These are phyloP conservation scores for Pelargonium nanum DNA, from an alignment of 345 rosid genomes.

Conservation along the genomic window DNA sequence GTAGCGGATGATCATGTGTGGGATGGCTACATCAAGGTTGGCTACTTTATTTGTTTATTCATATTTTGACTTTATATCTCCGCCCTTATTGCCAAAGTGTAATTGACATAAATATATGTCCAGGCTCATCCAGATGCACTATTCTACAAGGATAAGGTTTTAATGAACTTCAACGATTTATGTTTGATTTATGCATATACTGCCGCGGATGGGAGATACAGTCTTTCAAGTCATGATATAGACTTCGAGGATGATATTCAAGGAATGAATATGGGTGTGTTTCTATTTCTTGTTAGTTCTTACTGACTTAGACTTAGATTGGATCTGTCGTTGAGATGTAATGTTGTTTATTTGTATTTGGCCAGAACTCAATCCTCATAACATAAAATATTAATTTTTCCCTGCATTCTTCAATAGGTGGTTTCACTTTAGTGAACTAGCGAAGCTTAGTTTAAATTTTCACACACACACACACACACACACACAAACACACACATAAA, in stretches of 20 bases:
- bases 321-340: neutral
- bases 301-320: slow-evolving; percentile 6
- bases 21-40: slow-evolving; percentile 26
- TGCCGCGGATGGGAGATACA: slow-evolving; percentile 48
- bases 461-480: too few species aligned
- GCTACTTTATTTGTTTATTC: neutral
- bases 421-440: neutral
- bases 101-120: slow-evolving; percentile 8
- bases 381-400: neutral
- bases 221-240: slow-evolving; percentile 44
- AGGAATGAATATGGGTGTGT: slow-evolving; percentile 28
- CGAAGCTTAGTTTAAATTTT: neutral
- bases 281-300: slow-evolving; percentile 5
- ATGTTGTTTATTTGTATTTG: neutral
- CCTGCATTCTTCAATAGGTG: neutral
- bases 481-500: too few species aligned
- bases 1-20: slow-evolving; percentile 20
- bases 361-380: neutral
- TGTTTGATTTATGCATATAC: slow-evolving; percentile 44
- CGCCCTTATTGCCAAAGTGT: slow-evolving; percentile 5
- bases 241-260: slow-evolving; percentile 41
- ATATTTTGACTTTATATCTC: neutral
- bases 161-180: slow-evolving; percentile 33
- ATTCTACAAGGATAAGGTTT: slow-evolving; percentile 23
- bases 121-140: slow-evolving; percentile 42